These are phyloP conservation scores for Entomortierella lignicola DNA, from an alignment of 192 early-diverging fungal species.

Conservation along the genomic window DNA sequence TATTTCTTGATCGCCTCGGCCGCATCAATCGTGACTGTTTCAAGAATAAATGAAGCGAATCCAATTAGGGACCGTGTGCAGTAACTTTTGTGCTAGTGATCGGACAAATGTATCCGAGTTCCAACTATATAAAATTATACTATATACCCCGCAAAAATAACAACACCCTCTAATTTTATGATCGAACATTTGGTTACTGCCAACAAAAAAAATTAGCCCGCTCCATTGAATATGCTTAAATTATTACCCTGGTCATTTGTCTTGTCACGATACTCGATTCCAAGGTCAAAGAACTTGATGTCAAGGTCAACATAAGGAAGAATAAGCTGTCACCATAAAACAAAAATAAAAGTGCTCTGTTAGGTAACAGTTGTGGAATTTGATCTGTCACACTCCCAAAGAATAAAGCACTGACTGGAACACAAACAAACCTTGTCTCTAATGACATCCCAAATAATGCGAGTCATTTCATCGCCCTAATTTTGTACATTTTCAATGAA, in stretches of 20 bases:
- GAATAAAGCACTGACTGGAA: background rate
- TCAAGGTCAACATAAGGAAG: constrained; percentile 89
- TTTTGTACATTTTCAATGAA: constrained; percentile 72
- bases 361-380: no score
- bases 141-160: no score
- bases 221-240: background rate
- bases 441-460: constrained; percentile 96
- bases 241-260: constrained; percentile 41
- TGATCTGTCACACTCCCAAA: background rate
- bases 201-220: no score
- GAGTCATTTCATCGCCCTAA: constrained; percentile 99
- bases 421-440: constrained; percentile 77
- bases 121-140: no score
- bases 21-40: constrained; percentile 88
- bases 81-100: background rate
- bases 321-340: constrained; percentile 66
- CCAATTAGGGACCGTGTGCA: background rate
- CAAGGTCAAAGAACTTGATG: constrained; percentile 98
- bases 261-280: constrained; percentile 89
- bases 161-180: background rate
- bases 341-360: no score
- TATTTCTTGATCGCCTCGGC: constrained; percentile 97
- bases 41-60: background rate
- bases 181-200: constrained; percentile 1
- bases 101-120: no score